Conservation (phyloP, 2,329 filamentous ascomycete genomes). For the Cladosporium sp. region DNA sequence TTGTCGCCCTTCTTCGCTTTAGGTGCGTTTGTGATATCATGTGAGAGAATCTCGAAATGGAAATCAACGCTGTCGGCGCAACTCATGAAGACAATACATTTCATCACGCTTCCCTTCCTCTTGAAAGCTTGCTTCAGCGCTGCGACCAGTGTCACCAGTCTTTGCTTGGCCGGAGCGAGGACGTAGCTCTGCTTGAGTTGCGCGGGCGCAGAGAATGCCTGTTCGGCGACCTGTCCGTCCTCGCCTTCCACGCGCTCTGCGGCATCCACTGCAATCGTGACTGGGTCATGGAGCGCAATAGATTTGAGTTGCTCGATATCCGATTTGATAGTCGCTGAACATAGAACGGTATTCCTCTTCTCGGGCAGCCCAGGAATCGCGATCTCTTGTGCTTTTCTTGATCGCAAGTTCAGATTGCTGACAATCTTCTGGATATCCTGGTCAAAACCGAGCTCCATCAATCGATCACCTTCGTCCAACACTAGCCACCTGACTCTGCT, state of each 20-base stretch:
- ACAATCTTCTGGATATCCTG: constrained; percentile 88
- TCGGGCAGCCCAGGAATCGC: constrained; percentile 65
- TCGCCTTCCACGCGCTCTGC: constrained; percentile 44
- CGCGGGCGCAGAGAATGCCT: constrained; percentile 73
- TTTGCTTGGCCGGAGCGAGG: constrained; percentile 81
- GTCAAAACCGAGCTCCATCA: constrained; percentile 98
- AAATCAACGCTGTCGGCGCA: constrained; percentile 97
- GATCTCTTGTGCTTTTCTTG: constrained; percentile 56
- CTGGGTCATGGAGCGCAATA: constrained; percentile 89
- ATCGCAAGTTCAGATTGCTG: constrained; percentile 65
- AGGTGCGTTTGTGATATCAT: constrained; percentile 35
- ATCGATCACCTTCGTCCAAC: constrained; percentile 90
- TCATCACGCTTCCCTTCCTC: constrained; percentile 87
- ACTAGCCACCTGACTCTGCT: constrained; percentile 90
- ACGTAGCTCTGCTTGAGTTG: constrained; percentile 92
- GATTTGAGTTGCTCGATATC: constrained; percentile 91
- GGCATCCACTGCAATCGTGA: constrained; percentile 72
- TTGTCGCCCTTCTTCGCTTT: constrained; percentile 26
- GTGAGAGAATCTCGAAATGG: constrained; percentile 78
- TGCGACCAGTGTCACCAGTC: constrained; percentile 80
- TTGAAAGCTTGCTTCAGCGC: constrained; percentile 84
- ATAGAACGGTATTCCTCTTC: constrained; percentile 80
- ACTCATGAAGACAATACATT: constrained; percentile 93
- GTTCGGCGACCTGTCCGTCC: constrained; percentile 42
- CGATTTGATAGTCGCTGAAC: constrained; percentile 97